A percentile compares a stretch with the other conserved stretches of the same genome.
These are phyloP conservation scores for Plasmopara halstedii DNA, from an alignment of 352 stramenopile species.

Conservation along the genomic window DNA sequence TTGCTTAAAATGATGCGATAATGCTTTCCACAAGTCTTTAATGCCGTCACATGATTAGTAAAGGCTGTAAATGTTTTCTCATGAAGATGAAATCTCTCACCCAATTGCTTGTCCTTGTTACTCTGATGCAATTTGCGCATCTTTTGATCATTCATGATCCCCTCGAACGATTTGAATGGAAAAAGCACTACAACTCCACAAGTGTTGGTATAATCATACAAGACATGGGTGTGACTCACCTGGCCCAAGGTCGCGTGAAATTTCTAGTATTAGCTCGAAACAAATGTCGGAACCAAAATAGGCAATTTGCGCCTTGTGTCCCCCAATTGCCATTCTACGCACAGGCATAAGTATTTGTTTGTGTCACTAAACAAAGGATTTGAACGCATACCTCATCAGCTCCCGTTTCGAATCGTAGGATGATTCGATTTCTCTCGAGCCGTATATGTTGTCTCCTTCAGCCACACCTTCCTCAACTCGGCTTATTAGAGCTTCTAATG, in stretches of 20 bases:
- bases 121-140: conserved; percentile 70
- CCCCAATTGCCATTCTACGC: conserved; percentile 56
- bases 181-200: conserved; percentile 42
- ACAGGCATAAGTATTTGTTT: too few relatives aligned
- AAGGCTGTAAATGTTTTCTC: not conserved
- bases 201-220: not conserved
- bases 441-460: conserved; percentile 45
- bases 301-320: conserved; percentile 64
- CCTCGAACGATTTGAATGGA: conserved; percentile 61
- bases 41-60: conserved; percentile 1
- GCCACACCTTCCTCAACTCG: conserved; percentile 54
- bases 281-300: conserved; percentile 73
- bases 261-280: conserved; percentile 64
- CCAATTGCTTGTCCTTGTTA: conserved; percentile 60
- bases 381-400: conserved; percentile 38
- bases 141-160: conserved; percentile 74
- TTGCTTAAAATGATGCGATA: conserved; percentile 52
- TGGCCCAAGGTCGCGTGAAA: conserved; percentile 48
- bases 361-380: not conserved
- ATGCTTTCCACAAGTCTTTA: conserved; percentile 62
- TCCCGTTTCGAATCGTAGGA: conserved; percentile 63
- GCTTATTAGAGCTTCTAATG: conserved; percentile 38
- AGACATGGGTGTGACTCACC: conserved; percentile 15
- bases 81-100: conserved; percentile 11
- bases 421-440: conserved; percentile 16